Percentiles rank a stretch among this genome's conserved stretches.
phyloP scores from a whole-genome alignment of 179 eudicot genomes.

The Beta corolliflora region DNA sequence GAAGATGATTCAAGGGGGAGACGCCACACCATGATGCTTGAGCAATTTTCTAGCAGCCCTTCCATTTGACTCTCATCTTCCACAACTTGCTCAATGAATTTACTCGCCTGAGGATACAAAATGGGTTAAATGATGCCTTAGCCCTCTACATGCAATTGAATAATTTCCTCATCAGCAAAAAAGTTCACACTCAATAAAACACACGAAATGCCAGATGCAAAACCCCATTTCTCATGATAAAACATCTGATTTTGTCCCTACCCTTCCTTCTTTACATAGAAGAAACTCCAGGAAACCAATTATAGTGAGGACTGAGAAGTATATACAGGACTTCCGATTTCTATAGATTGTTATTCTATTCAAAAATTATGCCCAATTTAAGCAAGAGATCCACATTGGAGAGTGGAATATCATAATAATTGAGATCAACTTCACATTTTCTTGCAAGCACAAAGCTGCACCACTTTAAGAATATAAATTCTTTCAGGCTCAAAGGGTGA shows the following conservation, averaged over 20 bases:
- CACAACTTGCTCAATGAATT: constrained; percentile 64
- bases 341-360: background rate
- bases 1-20: constrained; percentile 47
- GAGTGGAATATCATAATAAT: no score
- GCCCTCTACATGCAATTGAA: background rate
- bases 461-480: background rate
- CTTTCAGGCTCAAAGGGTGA: background rate
- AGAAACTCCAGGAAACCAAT: background rate
- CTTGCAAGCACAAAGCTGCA: background rate
- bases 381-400: background rate
- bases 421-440: background rate
- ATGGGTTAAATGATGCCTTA: background rate
- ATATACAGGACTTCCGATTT: background rate
- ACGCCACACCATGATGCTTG: constrained; percentile 62
- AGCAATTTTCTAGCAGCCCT: constrained; percentile 44
- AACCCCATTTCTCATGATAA: background rate
- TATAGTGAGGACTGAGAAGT: background rate
- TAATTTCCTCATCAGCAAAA: background rate
- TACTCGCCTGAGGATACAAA: constrained; percentile 48
- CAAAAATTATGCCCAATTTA: background rate
- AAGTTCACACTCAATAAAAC: background rate
- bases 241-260: background rate
- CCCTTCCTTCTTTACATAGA: background rate
- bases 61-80: constrained; percentile 85
- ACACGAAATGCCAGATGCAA: background rate